phyloP scores from a whole-genome alignment of 257 asterid genomes.

The Nicotiana tomentosiformis region DNA sequence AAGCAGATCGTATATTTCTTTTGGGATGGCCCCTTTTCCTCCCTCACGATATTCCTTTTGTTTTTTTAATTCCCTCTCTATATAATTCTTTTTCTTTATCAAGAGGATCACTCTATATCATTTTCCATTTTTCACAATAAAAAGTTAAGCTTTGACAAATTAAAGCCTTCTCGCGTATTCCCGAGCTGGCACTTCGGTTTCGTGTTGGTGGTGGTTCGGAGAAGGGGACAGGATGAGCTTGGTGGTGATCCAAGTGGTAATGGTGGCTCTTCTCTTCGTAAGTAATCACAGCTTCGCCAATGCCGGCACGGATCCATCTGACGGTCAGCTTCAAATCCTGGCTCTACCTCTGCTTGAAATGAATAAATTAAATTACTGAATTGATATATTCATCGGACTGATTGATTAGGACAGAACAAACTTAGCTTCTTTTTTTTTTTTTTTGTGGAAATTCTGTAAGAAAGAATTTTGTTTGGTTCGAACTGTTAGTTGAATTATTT shows the following conservation, averaged over 20 bases:
- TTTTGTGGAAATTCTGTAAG: not conserved
- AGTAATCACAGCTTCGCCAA: slow-evolving; percentile 10
- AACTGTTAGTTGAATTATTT: too few species aligned
- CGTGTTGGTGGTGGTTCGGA: slow-evolving; percentile 21
- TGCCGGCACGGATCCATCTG: slow-evolving; percentile 39
- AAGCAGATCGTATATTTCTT: too few species aligned
- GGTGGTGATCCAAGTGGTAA: slow-evolving; percentile 6
- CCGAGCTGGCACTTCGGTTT: slow-evolving; percentile 14
- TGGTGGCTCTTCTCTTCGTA: slow-evolving; percentile 26
- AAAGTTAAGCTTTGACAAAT: not conserved
- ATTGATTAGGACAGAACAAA: not conserved
- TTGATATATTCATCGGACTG: not conserved
- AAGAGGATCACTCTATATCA: not conserved
- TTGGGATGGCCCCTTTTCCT: not conserved
- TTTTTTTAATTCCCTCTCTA: not conserved
- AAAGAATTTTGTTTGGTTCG: not conserved
- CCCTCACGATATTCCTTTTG: not conserved
- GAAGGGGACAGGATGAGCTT: slow-evolving; percentile 38
- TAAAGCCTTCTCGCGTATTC: slow-evolving; percentile 16
- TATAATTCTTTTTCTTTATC: not conserved
- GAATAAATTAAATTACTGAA: not conserved
- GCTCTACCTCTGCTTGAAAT: too few species aligned
- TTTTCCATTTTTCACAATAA: not conserved
- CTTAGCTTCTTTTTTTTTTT: too few species aligned
- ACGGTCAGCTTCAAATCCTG: slow-evolving; percentile 15